Evolutionary conservation across 164 flowering plant species (phyloP).

Genomic region (Chimonanthus salicifolius): DNA sequence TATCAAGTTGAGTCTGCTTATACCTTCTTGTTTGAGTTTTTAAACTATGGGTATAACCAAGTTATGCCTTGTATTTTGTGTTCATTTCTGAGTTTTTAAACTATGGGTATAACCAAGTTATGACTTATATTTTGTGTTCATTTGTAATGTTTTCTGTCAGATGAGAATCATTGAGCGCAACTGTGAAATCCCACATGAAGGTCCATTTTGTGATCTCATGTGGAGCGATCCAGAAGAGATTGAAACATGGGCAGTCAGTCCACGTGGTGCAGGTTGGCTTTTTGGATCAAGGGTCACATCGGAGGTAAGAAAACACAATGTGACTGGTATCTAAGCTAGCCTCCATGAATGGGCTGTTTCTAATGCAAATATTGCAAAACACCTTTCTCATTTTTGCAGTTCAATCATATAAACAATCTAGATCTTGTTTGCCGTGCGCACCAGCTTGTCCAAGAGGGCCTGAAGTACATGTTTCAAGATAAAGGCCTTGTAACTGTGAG

Average conservation of each 20-base stretch:
- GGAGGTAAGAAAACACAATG: conserved; percentile 47
- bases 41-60: background rate
- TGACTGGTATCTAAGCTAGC: no score
- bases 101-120: no score
- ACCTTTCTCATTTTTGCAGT: conserved; percentile 37
- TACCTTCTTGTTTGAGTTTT: background rate
- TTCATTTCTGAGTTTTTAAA: background rate
- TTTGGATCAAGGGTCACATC: conserved; percentile 97
- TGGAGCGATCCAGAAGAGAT: conserved; percentile 99
- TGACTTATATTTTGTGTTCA: background rate
- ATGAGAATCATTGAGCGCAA: conserved; percentile 89
- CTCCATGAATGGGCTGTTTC: background rate
- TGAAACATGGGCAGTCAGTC: conserved; percentile 99
- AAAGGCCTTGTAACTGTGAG: conserved; percentile 98
- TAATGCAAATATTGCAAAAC: background rate
- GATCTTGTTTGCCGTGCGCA: conserved; percentile 98
- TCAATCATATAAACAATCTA: conserved; percentile 92
- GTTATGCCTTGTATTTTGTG: background rate
- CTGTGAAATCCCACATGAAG: conserved; percentile 99
- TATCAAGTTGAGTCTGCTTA: no score
- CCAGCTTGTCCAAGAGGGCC: conserved; percentile 99
- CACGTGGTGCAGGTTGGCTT: conserved; percentile 99
- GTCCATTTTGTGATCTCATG: conserved; percentile 99
- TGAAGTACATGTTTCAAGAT: conserved; percentile 98
- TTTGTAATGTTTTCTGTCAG: conserved; percentile 30